These are phyloP conservation scores for Aureobasidium uvarum DNA, from an alignment of 2,329 filamentous ascomycete genomes.

Conservation along the genomic window DNA sequence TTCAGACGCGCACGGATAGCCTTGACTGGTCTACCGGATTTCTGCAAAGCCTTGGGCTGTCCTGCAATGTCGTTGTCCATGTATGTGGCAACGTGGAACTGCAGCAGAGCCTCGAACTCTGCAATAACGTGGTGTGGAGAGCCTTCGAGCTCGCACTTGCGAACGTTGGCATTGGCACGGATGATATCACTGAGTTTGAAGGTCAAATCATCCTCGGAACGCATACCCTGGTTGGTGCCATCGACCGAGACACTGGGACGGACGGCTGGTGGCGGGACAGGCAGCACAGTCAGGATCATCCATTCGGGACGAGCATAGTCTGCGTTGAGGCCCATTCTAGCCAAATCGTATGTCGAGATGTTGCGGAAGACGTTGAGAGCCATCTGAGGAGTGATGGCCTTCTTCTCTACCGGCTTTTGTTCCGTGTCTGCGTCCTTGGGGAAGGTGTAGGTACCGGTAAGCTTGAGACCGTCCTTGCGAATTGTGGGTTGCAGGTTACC, in stretches of 20 bases:
- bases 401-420: slow-evolving; percentile 70
- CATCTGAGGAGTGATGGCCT: slow-evolving; percentile 76
- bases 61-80: slow-evolving; percentile 99
- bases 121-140: slow-evolving; percentile 86
- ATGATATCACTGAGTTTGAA: slow-evolving; percentile 99
- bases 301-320: slow-evolving; percentile 97
- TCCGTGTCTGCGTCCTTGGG: slow-evolving; percentile 71
- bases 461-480: slow-evolving; percentile 78
- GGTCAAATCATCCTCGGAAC: slow-evolving; percentile 97
- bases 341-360: slow-evolving; percentile 77
- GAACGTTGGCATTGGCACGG: slow-evolving; percentile 92
- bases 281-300: slow-evolving; percentile 95
- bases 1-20: slow-evolving; percentile 95
- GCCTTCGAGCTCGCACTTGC: slow-evolving; percentile 85
- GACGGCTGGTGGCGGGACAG: slow-evolving; percentile 92
- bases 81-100: slow-evolving; percentile 98
- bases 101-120: slow-evolving; percentile 87
- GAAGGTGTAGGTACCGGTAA: slow-evolving; percentile 72
- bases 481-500: slow-evolving; percentile 88
- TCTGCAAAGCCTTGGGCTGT: slow-evolving; percentile 89
- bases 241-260: slow-evolving; percentile 97
- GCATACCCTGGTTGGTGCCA: slow-evolving; percentile 84
- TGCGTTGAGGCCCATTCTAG: slow-evolving; percentile 84
- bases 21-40: slow-evolving; percentile 94
- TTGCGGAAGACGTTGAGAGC: slow-evolving; percentile 83